Conservation (phyloP, 1,284 basidiomycete genomes). For the Ceratobasidium theobromae region DNA sequence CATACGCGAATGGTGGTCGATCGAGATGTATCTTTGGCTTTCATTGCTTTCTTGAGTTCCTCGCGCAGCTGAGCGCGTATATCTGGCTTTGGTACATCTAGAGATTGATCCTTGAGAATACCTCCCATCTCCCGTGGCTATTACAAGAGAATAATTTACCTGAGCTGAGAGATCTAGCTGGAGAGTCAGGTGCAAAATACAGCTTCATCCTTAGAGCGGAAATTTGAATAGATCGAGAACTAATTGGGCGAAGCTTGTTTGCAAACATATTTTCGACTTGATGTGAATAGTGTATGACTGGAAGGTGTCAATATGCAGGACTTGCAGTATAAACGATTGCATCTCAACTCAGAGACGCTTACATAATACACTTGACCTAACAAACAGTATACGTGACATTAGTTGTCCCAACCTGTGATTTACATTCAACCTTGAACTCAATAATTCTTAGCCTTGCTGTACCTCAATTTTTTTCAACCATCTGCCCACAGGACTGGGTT, state of each 20-base stretch:
- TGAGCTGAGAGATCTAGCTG: background rate
- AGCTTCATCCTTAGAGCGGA: background rate
- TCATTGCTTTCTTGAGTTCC: slow-evolving; percentile 36
- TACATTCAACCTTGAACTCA: too few relatives aligned
- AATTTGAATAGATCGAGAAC: background rate
- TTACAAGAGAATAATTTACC: background rate
- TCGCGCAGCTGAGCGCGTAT: slow-evolving; percentile 32
- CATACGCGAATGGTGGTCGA: slow-evolving; percentile 35
- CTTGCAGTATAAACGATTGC: background rate
- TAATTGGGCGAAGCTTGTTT: background rate
- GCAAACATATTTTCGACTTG: background rate
- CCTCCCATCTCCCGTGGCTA: too few relatives aligned
- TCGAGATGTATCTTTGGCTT: slow-evolving; percentile 34
- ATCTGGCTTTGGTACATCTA: background rate
- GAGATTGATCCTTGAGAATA: too few relatives aligned
- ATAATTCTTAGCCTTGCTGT: too few relatives aligned
- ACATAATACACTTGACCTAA: too few relatives aligned
- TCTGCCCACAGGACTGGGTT: too few relatives aligned
- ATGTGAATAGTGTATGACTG: background rate
- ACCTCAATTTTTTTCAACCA: too few relatives aligned
- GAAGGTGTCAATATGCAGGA: background rate
- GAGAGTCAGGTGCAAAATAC: background rate
- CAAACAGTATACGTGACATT: too few relatives aligned
- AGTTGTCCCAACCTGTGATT: too few relatives aligned
- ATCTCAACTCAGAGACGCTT: too few relatives aligned